phyloP scores from a whole-genome alignment of 2,329 filamentous ascomycete species.

The Stagonosporopsis cucurbitacearum region DNA sequence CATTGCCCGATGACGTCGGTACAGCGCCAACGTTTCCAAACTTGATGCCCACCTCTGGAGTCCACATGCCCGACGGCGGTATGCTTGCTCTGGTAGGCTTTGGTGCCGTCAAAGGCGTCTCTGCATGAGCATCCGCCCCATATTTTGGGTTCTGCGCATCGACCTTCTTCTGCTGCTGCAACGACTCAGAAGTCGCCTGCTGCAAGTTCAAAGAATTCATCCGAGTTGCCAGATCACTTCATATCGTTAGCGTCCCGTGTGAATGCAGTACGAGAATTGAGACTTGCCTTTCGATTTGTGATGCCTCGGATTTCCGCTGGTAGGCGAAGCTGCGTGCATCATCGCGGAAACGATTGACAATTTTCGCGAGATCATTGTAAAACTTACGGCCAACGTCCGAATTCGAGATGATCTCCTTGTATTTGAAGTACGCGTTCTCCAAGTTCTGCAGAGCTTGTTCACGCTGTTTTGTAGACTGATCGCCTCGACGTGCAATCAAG shows the following conservation, averaged over 20 bases:
- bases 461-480: constrained; percentile 72
- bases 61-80: constrained; percentile 68
- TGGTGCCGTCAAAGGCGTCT: constrained; percentile 62
- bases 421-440: constrained; percentile 92
- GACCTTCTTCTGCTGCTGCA: constrained; percentile 54
- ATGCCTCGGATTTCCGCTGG: constrained; percentile 79
- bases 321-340: constrained; percentile 80
- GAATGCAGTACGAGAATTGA: neutral
- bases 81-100: constrained; percentile 50
- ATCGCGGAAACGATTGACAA: constrained; percentile 85
- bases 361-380: constrained; percentile 92
- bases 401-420: constrained; percentile 94
- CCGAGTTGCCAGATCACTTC: constrained; percentile 64
- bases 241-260: constrained; percentile 15
- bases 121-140: constrained; percentile 54
- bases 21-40: constrained; percentile 67
- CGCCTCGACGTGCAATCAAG: constrained; percentile 71
- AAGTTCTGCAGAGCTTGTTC: constrained; percentile 86
- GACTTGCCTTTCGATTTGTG: constrained; percentile 75
- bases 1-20: constrained; percentile 39
- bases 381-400: constrained; percentile 92
- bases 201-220: constrained; percentile 65
- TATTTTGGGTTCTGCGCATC: constrained; percentile 67
- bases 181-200: constrained; percentile 48
- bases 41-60: constrained; percentile 79